phyloP scores from a whole-genome alignment of 768 basidiomycete species.

The Rhodotorula taiwanensis region DNA sequence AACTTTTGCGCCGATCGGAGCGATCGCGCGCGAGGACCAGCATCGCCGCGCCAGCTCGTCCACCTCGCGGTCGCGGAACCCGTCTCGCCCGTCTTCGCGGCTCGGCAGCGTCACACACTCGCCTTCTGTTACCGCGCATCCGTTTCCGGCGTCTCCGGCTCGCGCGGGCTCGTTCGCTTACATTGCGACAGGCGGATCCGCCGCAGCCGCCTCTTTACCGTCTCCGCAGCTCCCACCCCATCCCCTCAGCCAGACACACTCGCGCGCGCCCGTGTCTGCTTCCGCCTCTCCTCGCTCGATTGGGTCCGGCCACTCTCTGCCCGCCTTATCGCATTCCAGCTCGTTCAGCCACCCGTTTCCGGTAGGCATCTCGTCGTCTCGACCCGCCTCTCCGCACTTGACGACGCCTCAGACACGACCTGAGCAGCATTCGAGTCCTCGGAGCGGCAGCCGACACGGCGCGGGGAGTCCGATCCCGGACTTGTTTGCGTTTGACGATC shows the following conservation, averaged over 20 bases:
- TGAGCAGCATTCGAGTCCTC: background rate
- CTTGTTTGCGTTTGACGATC: background rate
- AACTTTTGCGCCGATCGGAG: background rate
- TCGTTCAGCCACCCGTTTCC: constrained; percentile 19
- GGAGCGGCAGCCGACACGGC: background rate
- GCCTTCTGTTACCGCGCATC: background rate
- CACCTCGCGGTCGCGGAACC: background rate
- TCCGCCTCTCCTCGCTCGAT: background rate
- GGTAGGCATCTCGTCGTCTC: constrained; percentile 20
- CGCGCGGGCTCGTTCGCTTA: no score
- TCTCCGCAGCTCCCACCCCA: background rate
- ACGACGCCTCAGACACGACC: background rate
- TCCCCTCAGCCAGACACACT: background rate
- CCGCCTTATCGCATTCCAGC: background rate
- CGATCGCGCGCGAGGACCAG: no score
- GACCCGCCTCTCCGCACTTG: constrained; percentile 20
- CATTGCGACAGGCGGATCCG: background rate
- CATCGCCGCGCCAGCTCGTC: background rate
- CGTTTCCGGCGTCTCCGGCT: background rate
- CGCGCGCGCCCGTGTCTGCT: background rate
- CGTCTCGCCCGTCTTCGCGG: background rate
- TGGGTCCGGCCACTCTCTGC: background rate
- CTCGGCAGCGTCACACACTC: background rate
- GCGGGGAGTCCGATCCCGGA: constrained; percentile 24
- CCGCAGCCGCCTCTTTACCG: background rate